Percentiles rank a stretch among this genome's conserved stretches.
These are phyloP conservation scores for Sisymbrium altissimum DNA, from an alignment of 345 rosid species.

Conservation along the genomic window DNA sequence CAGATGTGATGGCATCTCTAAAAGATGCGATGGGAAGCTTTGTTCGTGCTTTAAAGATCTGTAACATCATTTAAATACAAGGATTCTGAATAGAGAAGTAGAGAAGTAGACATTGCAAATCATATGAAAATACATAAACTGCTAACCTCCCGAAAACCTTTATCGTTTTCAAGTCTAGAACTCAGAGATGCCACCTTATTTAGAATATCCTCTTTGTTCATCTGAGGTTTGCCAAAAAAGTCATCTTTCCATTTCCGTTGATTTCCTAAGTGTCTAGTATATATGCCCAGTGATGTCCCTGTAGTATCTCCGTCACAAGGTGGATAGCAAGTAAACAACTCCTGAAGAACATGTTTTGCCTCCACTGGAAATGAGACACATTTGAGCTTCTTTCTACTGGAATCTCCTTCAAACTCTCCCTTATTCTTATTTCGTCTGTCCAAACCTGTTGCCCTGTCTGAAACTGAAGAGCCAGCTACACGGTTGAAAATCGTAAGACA, in stretches of 20 bases:
- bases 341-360: conserved; percentile 52
- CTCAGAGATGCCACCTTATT: conserved; percentile 48
- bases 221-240: conserved; percentile 54
- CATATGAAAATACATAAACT: conserved; percentile 3
- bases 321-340: conserved; percentile 67
- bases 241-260: conserved; percentile 45
- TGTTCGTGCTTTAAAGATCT: conserved; percentile 59
- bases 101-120: neutral
- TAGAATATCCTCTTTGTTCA: conserved; percentile 47
- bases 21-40: conserved; percentile 87
- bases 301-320: conserved; percentile 58
- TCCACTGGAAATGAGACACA: conserved; percentile 52
- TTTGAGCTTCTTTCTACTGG: conserved; percentile 20
- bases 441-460: neutral
- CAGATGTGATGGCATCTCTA: conserved; percentile 61
- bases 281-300: conserved; percentile 31
- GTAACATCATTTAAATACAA: conserved; percentile 36
- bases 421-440: neutral
- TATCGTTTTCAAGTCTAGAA: conserved; percentile 41
- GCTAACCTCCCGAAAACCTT: conserved; percentile 62
- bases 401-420: neutral
- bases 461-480: neutral
- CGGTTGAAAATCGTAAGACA: conserved; percentile 51
- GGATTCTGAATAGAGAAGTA: neutral
- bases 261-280: conserved; percentile 34